These are phyloP conservation scores for Blastomyces parvus DNA, from an alignment of 2,329 filamentous ascomycete species.

Conservation along the genomic window DNA sequence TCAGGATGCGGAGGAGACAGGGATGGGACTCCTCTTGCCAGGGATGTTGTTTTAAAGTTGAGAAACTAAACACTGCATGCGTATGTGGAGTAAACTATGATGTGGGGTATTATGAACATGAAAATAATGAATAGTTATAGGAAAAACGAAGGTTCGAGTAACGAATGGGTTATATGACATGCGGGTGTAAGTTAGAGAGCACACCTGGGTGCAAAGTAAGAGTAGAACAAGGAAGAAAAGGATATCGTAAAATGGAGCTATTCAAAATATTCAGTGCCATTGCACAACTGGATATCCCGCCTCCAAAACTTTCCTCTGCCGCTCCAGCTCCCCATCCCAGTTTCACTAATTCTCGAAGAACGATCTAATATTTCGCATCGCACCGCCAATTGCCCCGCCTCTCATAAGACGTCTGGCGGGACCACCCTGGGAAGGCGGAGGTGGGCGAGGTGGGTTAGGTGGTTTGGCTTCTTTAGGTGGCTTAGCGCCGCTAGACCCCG, in stretches of 20 bases:
- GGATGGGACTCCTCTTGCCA: too few species aligned
- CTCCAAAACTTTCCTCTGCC: not conserved
- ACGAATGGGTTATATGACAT: too few species aligned
- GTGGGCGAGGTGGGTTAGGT: too few species aligned
- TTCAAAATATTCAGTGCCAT: not conserved
- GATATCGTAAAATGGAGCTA: not conserved
- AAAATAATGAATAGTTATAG: not conserved
- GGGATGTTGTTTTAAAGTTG: too few species aligned
- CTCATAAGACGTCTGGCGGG: not conserved
- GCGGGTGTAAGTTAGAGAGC: not conserved
- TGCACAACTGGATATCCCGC: not conserved
- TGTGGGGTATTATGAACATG: too few species aligned
- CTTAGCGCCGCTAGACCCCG: not conserved
- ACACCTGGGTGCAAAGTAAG: not conserved
- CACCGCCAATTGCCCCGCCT: not conserved
- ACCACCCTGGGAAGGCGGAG: not conserved
- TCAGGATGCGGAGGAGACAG: too few species aligned
- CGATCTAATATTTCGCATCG: not conserved
- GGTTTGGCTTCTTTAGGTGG: too few species aligned
- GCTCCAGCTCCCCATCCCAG: not conserved
- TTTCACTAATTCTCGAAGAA: not conserved
- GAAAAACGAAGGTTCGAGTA: not conserved
- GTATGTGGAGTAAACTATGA: too few species aligned
- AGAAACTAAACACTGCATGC: too few species aligned
- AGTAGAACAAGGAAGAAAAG: not conserved